Base-by-base conservation (phyloP, 768 basidiomycete genomes). In the Boletus tomentosulus region DNA sequence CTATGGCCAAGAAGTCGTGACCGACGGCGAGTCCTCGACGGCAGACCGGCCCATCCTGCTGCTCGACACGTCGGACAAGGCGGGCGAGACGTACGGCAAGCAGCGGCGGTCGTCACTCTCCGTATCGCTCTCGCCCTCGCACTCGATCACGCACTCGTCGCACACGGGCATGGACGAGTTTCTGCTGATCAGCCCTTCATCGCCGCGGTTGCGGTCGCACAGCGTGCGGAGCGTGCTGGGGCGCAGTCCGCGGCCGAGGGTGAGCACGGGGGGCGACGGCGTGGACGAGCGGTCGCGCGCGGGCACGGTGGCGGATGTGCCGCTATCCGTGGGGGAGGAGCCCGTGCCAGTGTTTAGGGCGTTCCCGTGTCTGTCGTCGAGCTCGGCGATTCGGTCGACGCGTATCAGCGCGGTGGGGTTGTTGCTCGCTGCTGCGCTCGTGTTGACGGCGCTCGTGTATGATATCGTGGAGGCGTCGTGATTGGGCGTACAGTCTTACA, bases 161-260 rank as follows among this genome's bases (percentile, higher is more conserved):
- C 30, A 28, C 10, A 41, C 53, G 10, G 62, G 62, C 10, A 64
- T 64, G 62, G 63, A 64, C 7, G 62, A 62, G 27, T 64, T 64
- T 37, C 34, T 64, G 19, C 22, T 64, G 44, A 48, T 64, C 12
- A 51, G 48, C 12, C 55, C 57, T 1, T 16, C 57, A 6, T 57
- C 60, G 4, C 39, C 47, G 2, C 44, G 38, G 11, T 22, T 47
- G 3, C 50, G 42, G 22, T 43, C 56, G 25, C 56, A 49, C 3
- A 47, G 56, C 25, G 34, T 57, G 31, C 53, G 55, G 34, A 53
- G 48, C 1, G 53, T 37, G 6, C 35, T 61, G 4, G 16, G 51
- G 16, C 62, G 43, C 7, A 53, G 51, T 22, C 50, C 50, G 0
- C 53, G 45, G 15, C 38, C 50, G 34, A 61, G 56, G 39, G 13